Evolutionary conservation across 495 filamentous ascomycete species (phyloP).

Genomic region (Xylaria grammica): DNA sequence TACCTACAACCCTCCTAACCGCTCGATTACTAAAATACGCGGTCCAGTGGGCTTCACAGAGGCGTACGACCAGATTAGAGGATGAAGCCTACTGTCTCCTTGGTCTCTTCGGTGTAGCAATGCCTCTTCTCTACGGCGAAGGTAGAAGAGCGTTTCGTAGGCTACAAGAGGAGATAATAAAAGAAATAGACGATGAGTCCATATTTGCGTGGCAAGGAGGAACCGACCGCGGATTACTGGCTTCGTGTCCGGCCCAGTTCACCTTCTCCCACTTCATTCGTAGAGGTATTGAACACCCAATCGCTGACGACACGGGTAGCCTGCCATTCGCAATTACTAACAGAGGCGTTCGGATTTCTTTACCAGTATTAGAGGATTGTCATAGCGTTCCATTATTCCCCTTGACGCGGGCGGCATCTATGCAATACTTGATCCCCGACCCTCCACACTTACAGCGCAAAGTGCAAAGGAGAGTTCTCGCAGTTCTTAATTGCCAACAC

Average conservation of each 20-base stretch:
- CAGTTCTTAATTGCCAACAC: background rate
- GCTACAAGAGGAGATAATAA: conserved; percentile 36
- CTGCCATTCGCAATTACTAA: background rate
- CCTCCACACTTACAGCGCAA: background rate
- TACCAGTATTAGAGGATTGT: background rate
- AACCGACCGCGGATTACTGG: conserved; percentile 1
- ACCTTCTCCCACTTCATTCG: background rate
- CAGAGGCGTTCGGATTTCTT: background rate
- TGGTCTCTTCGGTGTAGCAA: conserved; percentile 35
- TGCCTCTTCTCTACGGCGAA: conserved; percentile 39
- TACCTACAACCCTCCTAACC: background rate
- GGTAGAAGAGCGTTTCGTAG: conserved; percentile 31
- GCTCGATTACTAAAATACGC: background rate
- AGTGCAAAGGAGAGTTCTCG: background rate
- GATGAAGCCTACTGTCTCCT: conserved; percentile 38
- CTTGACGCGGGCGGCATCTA: background rate
- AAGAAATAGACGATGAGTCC: conserved; percentile 28
- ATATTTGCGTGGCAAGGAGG: conserved; percentile 29
- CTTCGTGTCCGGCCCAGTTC: conserved; percentile 1
- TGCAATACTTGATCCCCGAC: conserved; percentile 3
- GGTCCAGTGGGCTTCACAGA: conserved; percentile 25
- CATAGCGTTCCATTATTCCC: background rate
- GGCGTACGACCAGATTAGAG: conserved; percentile 34
- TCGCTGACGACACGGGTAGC: background rate
- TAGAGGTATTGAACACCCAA: background rate